Evolutionary conservation across 2,329 filamentous ascomycete genomes (phyloP).

Genomic region (Dendrostoma leiphaemia): DNA sequence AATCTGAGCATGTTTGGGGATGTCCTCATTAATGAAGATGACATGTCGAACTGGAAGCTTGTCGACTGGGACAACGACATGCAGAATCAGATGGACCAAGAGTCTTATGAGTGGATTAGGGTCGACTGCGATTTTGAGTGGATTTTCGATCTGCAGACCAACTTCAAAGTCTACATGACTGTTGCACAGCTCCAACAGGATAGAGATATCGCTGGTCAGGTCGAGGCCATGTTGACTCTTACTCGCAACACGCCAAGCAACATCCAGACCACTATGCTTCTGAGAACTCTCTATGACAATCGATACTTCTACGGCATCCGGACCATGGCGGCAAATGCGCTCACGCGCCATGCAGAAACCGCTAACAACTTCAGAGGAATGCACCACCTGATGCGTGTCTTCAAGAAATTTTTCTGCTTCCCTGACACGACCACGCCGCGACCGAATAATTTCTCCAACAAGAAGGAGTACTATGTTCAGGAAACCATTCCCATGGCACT

Average conservation of each 20-base stretch:
- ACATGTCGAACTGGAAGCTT: slow-evolving; percentile 79
- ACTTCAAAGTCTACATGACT: slow-evolving; percentile 96
- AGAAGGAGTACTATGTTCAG: slow-evolving; percentile 80
- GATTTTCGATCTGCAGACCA: slow-evolving; percentile 79
- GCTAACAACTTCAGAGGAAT: slow-evolving; percentile 76
- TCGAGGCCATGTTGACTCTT: slow-evolving; percentile 75
- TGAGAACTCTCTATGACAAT: slow-evolving; percentile 84
- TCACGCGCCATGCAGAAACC: slow-evolving; percentile 71
- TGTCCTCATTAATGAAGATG: slow-evolving; percentile 78
- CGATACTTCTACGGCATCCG: slow-evolving; percentile 95
- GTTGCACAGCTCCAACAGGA: slow-evolving; percentile 96
- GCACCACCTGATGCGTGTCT: slow-evolving; percentile 80
- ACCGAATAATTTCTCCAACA: slow-evolving; percentile 89
- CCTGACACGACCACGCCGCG: slow-evolving; percentile 74
- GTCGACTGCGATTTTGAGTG: slow-evolving; percentile 98
- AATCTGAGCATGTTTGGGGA: slow-evolving; percentile 90
- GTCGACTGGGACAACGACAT: slow-evolving; percentile 88
- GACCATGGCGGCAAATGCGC: slow-evolving; percentile 74
- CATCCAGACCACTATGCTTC: slow-evolving; percentile 83
- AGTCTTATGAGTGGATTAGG: slow-evolving; percentile 98
- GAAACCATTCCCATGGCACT: slow-evolving; percentile 80
- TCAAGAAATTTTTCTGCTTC: slow-evolving; percentile 84
- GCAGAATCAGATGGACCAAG: slow-evolving; percentile 87
- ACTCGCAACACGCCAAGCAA: slow-evolving; percentile 66
- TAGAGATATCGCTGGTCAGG: slow-evolving; percentile 88